Percentiles rank a stretch among this genome's conserved stretches.
Conservation (phyloP, 306 rosid genomes). For the Castanea crenata region DNA sequence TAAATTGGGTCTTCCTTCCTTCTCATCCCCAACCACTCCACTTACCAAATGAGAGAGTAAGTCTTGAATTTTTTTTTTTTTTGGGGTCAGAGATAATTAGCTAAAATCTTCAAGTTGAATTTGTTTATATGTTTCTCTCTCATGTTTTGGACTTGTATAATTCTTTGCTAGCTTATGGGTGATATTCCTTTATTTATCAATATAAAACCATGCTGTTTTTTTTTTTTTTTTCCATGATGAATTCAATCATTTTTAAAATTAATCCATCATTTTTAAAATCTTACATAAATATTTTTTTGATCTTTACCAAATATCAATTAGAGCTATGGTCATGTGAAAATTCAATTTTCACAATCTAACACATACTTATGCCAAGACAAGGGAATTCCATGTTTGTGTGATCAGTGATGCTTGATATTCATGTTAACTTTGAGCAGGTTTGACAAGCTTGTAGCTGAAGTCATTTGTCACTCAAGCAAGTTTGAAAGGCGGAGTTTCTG, state of each 20-base stretch:
- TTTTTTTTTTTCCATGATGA: too few species aligned
- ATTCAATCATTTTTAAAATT: too few species aligned
- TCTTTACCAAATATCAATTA: too few species aligned
- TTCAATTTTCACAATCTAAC: too few species aligned
- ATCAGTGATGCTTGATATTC: not conserved
- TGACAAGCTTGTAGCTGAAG: constrained; percentile 16
- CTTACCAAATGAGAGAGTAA: too few species aligned
- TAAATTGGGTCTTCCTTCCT: not conserved
- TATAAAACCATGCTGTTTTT: too few species aligned
- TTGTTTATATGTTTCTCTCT: not conserved
- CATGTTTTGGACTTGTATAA: not conserved
- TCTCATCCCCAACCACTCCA: not conserved
- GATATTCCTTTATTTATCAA: not conserved
- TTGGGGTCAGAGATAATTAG: not conserved
- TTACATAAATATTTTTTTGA: too few species aligned
- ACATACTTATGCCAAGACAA: too few species aligned
- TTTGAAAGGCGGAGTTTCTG: constrained; percentile 8
- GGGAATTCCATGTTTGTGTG: too few species aligned
- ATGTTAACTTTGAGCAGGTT: constrained; percentile 18
- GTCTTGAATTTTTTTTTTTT: too few species aligned
- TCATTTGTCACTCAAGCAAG: not conserved
- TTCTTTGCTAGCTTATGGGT: not conserved
- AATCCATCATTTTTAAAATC: too few species aligned
- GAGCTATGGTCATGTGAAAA: too few species aligned
- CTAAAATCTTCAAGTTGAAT: not conserved